Conservation (phyloP, 306 rosid species). For the Castanea crenata region DNA sequence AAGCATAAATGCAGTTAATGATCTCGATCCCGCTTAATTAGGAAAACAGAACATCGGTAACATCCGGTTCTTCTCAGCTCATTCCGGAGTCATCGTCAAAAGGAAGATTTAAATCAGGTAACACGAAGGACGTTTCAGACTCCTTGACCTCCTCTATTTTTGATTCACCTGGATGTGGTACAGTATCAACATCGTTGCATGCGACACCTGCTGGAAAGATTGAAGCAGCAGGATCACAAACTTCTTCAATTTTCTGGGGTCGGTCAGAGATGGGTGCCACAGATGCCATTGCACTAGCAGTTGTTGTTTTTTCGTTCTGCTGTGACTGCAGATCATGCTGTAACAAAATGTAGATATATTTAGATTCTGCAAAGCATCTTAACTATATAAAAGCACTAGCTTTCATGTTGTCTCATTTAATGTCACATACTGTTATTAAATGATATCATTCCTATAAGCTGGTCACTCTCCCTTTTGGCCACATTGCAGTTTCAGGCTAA, state of each 20-base stretch:
- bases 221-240: conserved; percentile 15
- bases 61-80: conserved; percentile 27
- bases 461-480: too few species aligned
- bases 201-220: background rate
- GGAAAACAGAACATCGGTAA: conserved; percentile 25
- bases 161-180: conserved; percentile 13
- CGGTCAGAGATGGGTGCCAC: conserved; percentile 20
- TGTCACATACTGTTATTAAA: background rate
- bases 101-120: conserved; percentile 92
- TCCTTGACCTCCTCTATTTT: conserved; percentile 41
- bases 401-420: background rate
- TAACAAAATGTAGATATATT: conserved; percentile 11
- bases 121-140: conserved; percentile 32
- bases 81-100: conserved; percentile 35
- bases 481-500: too few species aligned
- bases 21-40: conserved; percentile 21
- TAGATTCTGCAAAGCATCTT: conserved; percentile 20
- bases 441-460: too few species aligned
- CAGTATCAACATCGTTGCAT: conserved; percentile 18
- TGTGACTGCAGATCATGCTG: conserved; percentile 62
- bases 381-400: background rate
- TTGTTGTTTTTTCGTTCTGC: conserved; percentile 22
- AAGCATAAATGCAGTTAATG: conserved; percentile 19
- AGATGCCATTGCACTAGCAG: conserved; percentile 2
- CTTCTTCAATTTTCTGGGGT: conserved; percentile 23